phyloP scores from a whole-genome alignment of 495 filamentous ascomycete species.

The Penicillium fimorum region DNA sequence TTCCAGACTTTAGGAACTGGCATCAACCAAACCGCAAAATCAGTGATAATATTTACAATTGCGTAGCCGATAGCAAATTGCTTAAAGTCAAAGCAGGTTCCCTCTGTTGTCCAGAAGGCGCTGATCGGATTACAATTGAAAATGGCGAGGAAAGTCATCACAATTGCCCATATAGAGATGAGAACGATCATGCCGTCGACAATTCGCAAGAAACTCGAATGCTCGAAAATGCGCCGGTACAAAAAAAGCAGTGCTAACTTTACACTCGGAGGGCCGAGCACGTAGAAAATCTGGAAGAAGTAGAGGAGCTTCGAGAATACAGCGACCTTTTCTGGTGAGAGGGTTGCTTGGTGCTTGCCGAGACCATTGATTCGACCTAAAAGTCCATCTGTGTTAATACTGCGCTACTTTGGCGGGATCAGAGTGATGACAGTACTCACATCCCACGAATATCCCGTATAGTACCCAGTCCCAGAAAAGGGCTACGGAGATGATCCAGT shows the following conservation, averaged over 20 bases:
- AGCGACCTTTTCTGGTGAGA: slow-evolving; percentile 3
- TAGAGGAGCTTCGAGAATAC: slow-evolving; percentile 8
- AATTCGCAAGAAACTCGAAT: slow-evolving; percentile 2
- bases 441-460: not conserved
- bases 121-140: slow-evolving; percentile 16
- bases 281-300: slow-evolving; percentile 15
- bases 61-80: slow-evolving; percentile 15
- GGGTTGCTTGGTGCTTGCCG: slow-evolving; percentile 6
- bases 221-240: slow-evolving; percentile 6
- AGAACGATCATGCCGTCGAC: slow-evolving; percentile 3
- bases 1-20: slow-evolving; percentile 38
- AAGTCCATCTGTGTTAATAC: not conserved
- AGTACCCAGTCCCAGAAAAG: not conserved
- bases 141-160: slow-evolving; percentile 14
- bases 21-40: slow-evolving; percentile 39
- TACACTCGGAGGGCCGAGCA: slow-evolving; percentile 11
- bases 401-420: not conserved
- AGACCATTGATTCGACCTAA: slow-evolving; percentile 2
- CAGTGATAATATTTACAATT: slow-evolving; percentile 32
- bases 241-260: slow-evolving; percentile 13
- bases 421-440: not conserved
- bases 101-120: slow-evolving; percentile 16
- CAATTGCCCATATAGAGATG: slow-evolving; percentile 9
- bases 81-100: slow-evolving; percentile 13
- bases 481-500: slow-evolving; percentile 3